A percentile compares a stretch with the other conserved stretches of the same genome.
These are phyloP conservation scores for Gossypium sturtianum DNA, from an alignment of 345 rosid genomes.

Conservation along the genomic window DNA sequence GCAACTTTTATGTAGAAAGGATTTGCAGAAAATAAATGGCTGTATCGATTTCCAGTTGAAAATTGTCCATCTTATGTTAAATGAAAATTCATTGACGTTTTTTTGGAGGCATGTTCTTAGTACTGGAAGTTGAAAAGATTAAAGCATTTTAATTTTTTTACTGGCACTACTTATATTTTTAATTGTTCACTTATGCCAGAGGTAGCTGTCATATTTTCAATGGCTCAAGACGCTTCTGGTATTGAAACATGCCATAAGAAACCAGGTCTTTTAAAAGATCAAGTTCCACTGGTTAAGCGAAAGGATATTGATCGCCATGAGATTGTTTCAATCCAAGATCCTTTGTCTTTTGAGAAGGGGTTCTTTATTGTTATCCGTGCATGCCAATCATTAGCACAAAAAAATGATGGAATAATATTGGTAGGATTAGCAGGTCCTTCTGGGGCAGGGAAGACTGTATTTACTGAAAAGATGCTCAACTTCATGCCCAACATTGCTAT, in stretches of 20 bases:
- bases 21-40: background rate
- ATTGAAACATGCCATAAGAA: conserved; percentile 49
- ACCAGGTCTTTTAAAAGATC: conserved; percentile 80
- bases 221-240: conserved; percentile 51
- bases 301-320: conserved; percentile 58
- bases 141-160: background rate
- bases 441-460: conserved; percentile 97
- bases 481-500: conserved; percentile 85
- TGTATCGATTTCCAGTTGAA: background rate
- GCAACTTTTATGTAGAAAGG: background rate
- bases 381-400: conserved; percentile 80
- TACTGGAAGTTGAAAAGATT: background rate
- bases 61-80: background rate
- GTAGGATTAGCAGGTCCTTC: conserved; percentile 97
- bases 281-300: conserved; percentile 67
- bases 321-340: conserved; percentile 64
- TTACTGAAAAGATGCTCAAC: conserved; percentile 80
- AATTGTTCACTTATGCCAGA: conserved; percentile 16
- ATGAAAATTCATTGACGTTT: background rate
- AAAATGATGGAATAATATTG: conserved; percentile 78
- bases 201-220: conserved; percentile 18
- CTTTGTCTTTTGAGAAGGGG: conserved; percentile 85
- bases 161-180: background rate
- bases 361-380: conserved; percentile 86
- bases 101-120: background rate